Conservation (phyloP, 768 basidiomycete genomes). For the Xanthoconium purpureum region DNA sequence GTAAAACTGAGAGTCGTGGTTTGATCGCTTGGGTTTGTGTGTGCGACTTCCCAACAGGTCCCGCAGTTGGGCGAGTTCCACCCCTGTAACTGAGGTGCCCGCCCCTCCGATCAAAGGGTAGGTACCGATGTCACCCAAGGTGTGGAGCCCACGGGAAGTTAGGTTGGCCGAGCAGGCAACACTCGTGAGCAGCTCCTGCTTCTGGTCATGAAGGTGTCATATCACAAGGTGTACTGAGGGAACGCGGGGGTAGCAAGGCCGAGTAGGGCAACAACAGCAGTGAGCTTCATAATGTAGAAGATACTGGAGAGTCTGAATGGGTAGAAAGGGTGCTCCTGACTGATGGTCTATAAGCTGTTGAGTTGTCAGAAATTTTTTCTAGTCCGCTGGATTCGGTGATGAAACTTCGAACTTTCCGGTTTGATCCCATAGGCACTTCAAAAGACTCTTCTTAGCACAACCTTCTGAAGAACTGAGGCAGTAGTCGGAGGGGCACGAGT, state of each 20-base stretch:
- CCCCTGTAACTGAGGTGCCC: constrained; percentile 39
- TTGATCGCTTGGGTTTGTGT: constrained; percentile 28
- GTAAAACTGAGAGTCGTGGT: constrained; percentile 43
- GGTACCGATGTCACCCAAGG: background rate
- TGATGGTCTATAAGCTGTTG: too few relatives aligned
- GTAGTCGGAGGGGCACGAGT: too few relatives aligned
- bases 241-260: constrained; percentile 5
- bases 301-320: background rate
- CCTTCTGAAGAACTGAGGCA: too few relatives aligned
- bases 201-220: constrained; percentile 49
- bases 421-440: too few relatives aligned
- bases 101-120: constrained; percentile 52
- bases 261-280: background rate
- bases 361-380: too few relatives aligned
- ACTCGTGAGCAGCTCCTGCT: constrained; percentile 38
- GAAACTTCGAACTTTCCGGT: too few relatives aligned
- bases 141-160: constrained; percentile 14
- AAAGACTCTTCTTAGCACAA: too few relatives aligned
- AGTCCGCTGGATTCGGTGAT: too few relatives aligned
- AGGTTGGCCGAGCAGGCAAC: constrained; percentile 51
- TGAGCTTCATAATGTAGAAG: constrained; percentile 11
- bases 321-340: background rate
- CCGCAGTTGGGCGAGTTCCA: constrained; percentile 52
- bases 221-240: constrained; percentile 31
- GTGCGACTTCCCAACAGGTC: constrained; percentile 58